Conservation (phyloP, 139 green algal genomes). For the Closterium sp. region DNA sequence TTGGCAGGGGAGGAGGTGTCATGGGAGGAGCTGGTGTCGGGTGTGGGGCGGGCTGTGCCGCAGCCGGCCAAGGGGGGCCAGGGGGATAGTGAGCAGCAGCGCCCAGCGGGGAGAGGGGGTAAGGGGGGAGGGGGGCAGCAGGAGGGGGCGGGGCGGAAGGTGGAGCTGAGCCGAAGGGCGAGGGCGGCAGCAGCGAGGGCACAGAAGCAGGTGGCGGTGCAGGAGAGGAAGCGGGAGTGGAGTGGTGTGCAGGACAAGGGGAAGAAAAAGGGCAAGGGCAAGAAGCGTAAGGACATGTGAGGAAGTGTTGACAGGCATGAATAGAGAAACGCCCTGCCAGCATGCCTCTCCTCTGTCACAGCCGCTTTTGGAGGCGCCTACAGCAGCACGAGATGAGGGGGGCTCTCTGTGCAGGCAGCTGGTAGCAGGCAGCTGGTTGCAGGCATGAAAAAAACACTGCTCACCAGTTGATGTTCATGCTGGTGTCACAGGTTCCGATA, state of each 20-base stretch:
- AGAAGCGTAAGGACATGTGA: constrained; percentile 16
- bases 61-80: background rate
- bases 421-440: too few relatives aligned
- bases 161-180: background rate
- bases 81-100: background rate
- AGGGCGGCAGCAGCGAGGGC: background rate
- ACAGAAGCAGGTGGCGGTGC: background rate
- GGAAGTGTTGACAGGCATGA: background rate
- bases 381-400: too few relatives aligned
- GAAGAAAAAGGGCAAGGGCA: background rate
- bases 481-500: too few relatives aligned
- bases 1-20: background rate
- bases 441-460: too few relatives aligned
- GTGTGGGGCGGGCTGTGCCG: background rate
- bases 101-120: background rate
- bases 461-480: too few relatives aligned
- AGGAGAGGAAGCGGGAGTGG: constrained; percentile 9
- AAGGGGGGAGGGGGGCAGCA: background rate
- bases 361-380: too few relatives aligned
- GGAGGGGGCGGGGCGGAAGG: background rate
- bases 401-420: too few relatives aligned
- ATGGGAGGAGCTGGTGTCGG: background rate
- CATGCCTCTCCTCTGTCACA: too few relatives aligned
- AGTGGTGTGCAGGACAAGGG: constrained; percentile 28
- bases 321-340: too few relatives aligned